A percentile compares a stretch with the other conserved stretches of the same genome.
Evolutionary conservation across 305 asterid genomes (phyloP).

Genomic region (Plantago lanceolata): DNA sequence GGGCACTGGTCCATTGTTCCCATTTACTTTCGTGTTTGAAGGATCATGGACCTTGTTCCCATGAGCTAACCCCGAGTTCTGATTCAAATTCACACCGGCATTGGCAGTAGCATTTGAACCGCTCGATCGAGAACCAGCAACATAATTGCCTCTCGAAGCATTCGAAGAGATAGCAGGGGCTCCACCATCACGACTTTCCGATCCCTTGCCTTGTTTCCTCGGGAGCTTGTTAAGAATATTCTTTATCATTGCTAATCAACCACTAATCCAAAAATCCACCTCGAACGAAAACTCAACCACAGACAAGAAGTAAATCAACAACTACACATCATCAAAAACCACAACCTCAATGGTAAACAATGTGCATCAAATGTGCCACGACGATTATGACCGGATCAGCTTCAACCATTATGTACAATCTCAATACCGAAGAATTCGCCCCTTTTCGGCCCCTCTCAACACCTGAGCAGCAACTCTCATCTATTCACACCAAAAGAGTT

Average conservation of each 20-base stretch:
- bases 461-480: conserved; percentile 29
- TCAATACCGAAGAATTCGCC: conserved; percentile 28
- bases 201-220: conserved; percentile 67
- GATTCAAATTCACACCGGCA: conserved; percentile 18
- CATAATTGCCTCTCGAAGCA: conserved; percentile 48
- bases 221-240: conserved; percentile 87
- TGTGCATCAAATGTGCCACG: conserved; percentile 12
- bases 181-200: conserved; percentile 75
- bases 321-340: neutral
- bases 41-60: conserved; percentile 47
- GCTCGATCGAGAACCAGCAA: conserved; percentile 43
- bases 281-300: conserved; percentile 19
- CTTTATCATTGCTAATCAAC: conserved; percentile 57
- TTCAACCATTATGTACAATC: conserved; percentile 22
- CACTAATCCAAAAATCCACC: conserved; percentile 33
- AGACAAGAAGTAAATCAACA: no score
- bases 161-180: conserved; percentile 44
- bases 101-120: conserved; percentile 32
- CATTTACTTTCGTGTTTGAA: conserved; percentile 43
- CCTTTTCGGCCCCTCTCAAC: conserved; percentile 25
- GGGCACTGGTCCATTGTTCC: conserved; percentile 39
- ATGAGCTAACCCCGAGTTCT: conserved; percentile 39
- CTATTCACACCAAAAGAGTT: conserved; percentile 30
- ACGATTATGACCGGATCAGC: conserved; percentile 24
- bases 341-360: conserved; percentile 10